A percentile compares a stretch with the other conserved stretches of the same genome.
These are phyloP conservation scores for Sicyos edulis DNA, from an alignment of 306 rosid species.

Conservation along the genomic window DNA sequence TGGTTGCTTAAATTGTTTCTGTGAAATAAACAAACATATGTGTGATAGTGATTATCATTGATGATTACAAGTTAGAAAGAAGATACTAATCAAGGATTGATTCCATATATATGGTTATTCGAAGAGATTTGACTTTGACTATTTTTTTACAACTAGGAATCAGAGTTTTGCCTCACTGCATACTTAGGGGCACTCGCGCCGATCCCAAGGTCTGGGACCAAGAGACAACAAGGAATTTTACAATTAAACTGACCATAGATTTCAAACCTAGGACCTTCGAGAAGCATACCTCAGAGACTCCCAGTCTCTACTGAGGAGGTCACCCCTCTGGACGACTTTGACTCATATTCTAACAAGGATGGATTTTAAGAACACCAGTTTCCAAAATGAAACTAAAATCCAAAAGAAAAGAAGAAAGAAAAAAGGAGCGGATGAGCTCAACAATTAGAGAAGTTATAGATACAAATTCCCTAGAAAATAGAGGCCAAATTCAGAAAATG, in stretches of 20 bases:
- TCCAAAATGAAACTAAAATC: not conserved
- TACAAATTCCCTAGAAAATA: too few relatives aligned
- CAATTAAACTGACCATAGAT: too few relatives aligned
- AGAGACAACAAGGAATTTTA: too few relatives aligned
- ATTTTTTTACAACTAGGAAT: too few relatives aligned
- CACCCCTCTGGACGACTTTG: not conserved
- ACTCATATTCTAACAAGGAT: not conserved
- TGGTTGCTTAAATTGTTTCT: slow-evolving; percentile 75
- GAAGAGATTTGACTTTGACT: not conserved
- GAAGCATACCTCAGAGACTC: too few relatives aligned
- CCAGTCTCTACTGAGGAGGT: too few relatives aligned
- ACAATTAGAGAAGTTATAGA: not conserved
- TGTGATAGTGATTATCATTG: not conserved
- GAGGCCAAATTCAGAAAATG: too few relatives aligned
- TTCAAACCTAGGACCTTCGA: too few relatives aligned
- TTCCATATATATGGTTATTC: not conserved
- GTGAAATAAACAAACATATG: slow-evolving; percentile 22
- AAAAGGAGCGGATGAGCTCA: not conserved
- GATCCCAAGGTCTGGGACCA: too few relatives aligned
- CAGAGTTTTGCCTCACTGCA: too few relatives aligned
- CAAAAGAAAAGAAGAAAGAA: too few relatives aligned
- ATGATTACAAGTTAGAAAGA: not conserved
- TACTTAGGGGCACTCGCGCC: too few relatives aligned
- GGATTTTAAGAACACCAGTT: not conserved
- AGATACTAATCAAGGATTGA: not conserved